Evolutionary conservation across 106 monocot species (phyloP).

Genomic region (Vanilla planifolia): DNA sequence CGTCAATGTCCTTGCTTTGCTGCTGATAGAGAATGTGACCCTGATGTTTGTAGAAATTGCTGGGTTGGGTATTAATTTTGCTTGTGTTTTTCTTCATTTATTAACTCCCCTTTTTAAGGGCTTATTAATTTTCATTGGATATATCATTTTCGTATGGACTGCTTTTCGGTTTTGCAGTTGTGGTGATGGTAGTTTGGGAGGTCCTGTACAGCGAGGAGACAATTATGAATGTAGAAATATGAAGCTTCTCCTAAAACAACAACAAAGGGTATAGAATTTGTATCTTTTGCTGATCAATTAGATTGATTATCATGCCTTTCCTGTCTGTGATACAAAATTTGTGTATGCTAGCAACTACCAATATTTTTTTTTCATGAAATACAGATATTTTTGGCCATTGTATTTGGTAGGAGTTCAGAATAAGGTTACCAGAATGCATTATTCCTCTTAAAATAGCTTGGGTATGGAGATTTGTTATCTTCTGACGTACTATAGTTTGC

Average conservation of each 20-base stretch:
- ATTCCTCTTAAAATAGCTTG: too few species aligned
- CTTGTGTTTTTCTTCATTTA: background rate
- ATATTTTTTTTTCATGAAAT: too few species aligned
- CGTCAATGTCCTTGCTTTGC: slow-evolving; percentile 99
- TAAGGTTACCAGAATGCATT: too few species aligned
- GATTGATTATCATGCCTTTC: background rate
- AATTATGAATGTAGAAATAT: slow-evolving; percentile 99
- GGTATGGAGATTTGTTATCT: too few species aligned
- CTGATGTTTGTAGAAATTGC: slow-evolving; percentile 96
- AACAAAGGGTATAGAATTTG: slow-evolving; percentile 55
- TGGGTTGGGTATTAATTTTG: slow-evolving; percentile 83
- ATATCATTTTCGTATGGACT: background rate
- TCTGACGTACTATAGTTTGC: too few species aligned
- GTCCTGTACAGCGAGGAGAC: slow-evolving; percentile 84
- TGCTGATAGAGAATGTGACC: slow-evolving; percentile 97
- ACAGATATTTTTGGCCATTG: too few species aligned
- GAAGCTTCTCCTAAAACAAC: slow-evolving; percentile 88
- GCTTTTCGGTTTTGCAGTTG: slow-evolving; percentile 40
- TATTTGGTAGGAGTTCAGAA: too few species aligned
- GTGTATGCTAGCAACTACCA: background rate
- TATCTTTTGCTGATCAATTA: background rate
- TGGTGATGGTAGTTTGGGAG: slow-evolving; percentile 93
- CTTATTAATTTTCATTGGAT: background rate
- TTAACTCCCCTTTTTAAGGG: background rate
- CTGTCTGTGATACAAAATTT: background rate